Base-by-base conservation (phyloP, 768 basidiomycete species). In the Auricularia heimuer region DNA sequence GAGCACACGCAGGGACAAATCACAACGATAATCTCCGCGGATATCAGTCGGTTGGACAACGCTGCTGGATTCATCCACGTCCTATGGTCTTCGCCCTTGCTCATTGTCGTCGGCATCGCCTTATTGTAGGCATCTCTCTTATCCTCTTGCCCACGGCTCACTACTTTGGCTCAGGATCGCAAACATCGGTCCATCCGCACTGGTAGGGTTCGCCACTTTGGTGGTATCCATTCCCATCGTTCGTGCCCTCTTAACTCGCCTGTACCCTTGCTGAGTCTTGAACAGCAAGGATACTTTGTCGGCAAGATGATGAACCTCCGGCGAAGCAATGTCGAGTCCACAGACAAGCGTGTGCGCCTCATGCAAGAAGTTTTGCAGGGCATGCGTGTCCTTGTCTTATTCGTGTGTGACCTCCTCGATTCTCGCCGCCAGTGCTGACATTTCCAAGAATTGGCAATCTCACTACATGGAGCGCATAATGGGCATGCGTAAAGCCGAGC, bases 1-100 rank as follows among this genome's bases (percentile, higher is more conserved):
- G 77, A 83, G 51, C 85, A 88, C 69, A 83, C 79, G 21, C 82
- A 83, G 54, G 88, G 88, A 0, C 78, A 86, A 70, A 84, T 89
- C 56, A 88, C 83, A 6, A 90, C 87, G 0, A 82, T 89, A 77
- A 85, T 89, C 4, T 84, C 85, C 1, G 80, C 84, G 11, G 47
- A 51, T 18, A 51, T 21, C 16, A 51, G 10, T 4, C 47, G 47
- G 6, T 21, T 51, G 18, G 47, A 51, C 47, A 51, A 51, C 47
- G 47, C 47, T 18, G 4, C 47, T 0, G 47, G 47, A 6, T 51
- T 51, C 16, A 51, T 51, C 47, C 47, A 51, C 3, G 47, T 51
- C 18, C 47, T 51, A 18, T 51, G 47, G 47, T 51, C 8, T 18
- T 51, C 47, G 8, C 47, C 47, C 6, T 21, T 51, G 47, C 14